These are phyloP conservation scores for Neurospora sp. DNA, from an alignment of 495 filamentous ascomycete species.

Conservation along the genomic window DNA sequence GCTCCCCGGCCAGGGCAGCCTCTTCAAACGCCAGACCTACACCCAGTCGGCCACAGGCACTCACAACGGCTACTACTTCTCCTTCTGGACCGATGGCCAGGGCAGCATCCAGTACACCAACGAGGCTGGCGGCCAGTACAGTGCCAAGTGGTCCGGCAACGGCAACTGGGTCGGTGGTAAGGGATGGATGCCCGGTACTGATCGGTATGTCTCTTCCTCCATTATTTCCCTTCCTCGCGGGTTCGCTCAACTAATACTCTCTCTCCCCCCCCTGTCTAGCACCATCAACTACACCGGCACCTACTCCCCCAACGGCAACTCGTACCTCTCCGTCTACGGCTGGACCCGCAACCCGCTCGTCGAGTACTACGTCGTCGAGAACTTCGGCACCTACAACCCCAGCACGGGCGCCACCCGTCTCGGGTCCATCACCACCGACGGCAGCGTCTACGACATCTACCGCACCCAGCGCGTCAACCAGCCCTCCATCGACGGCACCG, in stretches of 20 bases:
- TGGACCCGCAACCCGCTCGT: slow-evolving; percentile 48
- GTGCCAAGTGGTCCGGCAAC: slow-evolving; percentile 40
- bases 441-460: slow-evolving; percentile 55
- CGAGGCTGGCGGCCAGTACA: slow-evolving; percentile 43
- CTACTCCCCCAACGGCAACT: slow-evolving; percentile 32
- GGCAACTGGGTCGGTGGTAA: slow-evolving; percentile 56
- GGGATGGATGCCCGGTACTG: slow-evolving; percentile 47
- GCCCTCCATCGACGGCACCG: slow-evolving; percentile 47
- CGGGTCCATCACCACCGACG: slow-evolving; percentile 48
- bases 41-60: slow-evolving; percentile 36
- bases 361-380: slow-evolving; percentile 54
- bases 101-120: slow-evolving; percentile 47
- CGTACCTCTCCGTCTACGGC: slow-evolving; percentile 48
- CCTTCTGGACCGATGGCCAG: slow-evolving; percentile 51
- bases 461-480: slow-evolving; percentile 46
- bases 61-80: slow-evolving; percentile 51
- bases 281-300: slow-evolving; percentile 38
- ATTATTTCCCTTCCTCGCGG: slow-evolving; percentile 6
- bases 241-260: slow-evolving; percentile 1
- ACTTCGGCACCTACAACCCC: slow-evolving; percentile 47
- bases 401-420: slow-evolving; percentile 35
- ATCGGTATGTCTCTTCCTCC: slow-evolving; percentile 20
- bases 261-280: slow-evolving; percentile 4
- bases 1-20: slow-evolving; percentile 19
- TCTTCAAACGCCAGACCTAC: slow-evolving; percentile 26